Evolutionary conservation across 768 basidiomycete species (phyloP).

Genomic region (Chalciporus sphaerocephalus): DNA sequence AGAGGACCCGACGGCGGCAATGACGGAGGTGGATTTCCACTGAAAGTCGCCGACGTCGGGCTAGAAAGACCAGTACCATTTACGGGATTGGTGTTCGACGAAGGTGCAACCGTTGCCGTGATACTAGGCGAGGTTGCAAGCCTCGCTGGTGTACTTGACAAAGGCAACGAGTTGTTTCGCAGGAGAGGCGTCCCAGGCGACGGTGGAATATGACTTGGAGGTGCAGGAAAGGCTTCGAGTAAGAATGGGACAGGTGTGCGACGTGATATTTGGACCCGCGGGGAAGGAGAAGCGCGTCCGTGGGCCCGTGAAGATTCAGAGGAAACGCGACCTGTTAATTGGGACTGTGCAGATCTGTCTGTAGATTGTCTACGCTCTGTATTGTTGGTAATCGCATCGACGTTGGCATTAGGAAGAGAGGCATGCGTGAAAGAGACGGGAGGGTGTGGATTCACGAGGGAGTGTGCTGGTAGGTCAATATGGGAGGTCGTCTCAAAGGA

Average conservation of each 20-base stretch:
- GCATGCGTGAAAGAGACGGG: constrained; percentile 2
- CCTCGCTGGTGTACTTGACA: constrained; percentile 11
- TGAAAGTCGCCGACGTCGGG: constrained; percentile 2
- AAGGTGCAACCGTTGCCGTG: background rate
- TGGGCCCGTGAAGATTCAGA: constrained; percentile 22
- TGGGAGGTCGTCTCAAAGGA: constrained; percentile 12
- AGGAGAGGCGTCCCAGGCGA: constrained; percentile 20
- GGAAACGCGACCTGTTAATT: constrained; percentile 19
- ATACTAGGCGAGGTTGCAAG: constrained; percentile 6
- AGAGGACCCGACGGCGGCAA: constrained; percentile 55
- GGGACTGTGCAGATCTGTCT: background rate
- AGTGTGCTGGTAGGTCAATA: constrained; percentile 9
- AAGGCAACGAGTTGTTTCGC: constrained; percentile 11
- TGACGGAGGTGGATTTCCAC: constrained; percentile 52
- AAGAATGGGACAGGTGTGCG: constrained; percentile 33
- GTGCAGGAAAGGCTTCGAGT: constrained; percentile 36
- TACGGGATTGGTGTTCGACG: background rate
- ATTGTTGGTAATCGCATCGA: background rate
- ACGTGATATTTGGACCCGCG: constrained; percentile 22
- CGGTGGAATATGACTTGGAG: constrained; percentile 32
- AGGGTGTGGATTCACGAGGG: constrained; percentile 7
- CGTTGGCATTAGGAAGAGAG: constrained; percentile 13
- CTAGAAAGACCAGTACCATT: background rate
- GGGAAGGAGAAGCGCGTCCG: constrained; percentile 24
- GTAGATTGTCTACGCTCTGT: background rate